These are phyloP conservation scores for Mycena filopes DNA, from an alignment of 768 basidiomycete species.

Conservation along the genomic window DNA sequence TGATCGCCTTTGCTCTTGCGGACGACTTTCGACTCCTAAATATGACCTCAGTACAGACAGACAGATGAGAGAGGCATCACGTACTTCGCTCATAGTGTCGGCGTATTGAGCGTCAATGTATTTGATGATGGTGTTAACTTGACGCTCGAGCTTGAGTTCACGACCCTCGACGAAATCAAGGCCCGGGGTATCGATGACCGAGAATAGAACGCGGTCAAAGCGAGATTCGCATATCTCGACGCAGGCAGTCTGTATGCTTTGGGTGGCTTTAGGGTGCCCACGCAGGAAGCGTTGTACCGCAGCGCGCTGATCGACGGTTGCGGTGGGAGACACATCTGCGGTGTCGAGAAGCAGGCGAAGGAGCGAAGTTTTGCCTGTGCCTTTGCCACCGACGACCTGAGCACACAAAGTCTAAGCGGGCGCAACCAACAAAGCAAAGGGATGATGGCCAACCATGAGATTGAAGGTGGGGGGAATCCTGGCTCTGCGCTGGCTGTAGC, in stretches of 20 bases:
- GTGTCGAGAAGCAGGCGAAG: slow-evolving; percentile 85
- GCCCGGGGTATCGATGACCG: slow-evolving; percentile 89
- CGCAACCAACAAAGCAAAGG: slow-evolving; percentile 15
- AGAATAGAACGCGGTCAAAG: slow-evolving; percentile 81
- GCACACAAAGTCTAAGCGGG: not conserved
- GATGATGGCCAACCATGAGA: slow-evolving; percentile 69
- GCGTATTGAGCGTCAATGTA: slow-evolving; percentile 85
- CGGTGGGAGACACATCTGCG: slow-evolving; percentile 80
- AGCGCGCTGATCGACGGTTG: slow-evolving; percentile 78
- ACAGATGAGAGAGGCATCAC: slow-evolving; percentile 33
- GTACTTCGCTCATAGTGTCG: slow-evolving; percentile 88
- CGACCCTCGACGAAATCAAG: slow-evolving; percentile 78
- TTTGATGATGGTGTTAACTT: slow-evolving; percentile 78
- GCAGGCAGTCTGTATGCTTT: slow-evolving; percentile 71
- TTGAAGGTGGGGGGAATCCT: slow-evolving; percentile 84
- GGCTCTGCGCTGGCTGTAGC: slow-evolving; percentile 71
- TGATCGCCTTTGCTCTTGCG: slow-evolving; percentile 90
- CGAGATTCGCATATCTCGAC: slow-evolving; percentile 88
- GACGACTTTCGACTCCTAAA: slow-evolving; percentile 88
- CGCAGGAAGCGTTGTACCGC: slow-evolving; percentile 74
- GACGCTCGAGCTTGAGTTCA: slow-evolving; percentile 83
- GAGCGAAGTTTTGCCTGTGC: slow-evolving; percentile 88
- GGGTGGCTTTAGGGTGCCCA: slow-evolving; percentile 68
- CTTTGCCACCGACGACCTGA: slow-evolving; percentile 82
- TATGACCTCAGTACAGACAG: slow-evolving; percentile 15